Evolutionary conservation across 495 filamentous ascomycete species (phyloP).

Genomic region (Viridothelium virens): DNA sequence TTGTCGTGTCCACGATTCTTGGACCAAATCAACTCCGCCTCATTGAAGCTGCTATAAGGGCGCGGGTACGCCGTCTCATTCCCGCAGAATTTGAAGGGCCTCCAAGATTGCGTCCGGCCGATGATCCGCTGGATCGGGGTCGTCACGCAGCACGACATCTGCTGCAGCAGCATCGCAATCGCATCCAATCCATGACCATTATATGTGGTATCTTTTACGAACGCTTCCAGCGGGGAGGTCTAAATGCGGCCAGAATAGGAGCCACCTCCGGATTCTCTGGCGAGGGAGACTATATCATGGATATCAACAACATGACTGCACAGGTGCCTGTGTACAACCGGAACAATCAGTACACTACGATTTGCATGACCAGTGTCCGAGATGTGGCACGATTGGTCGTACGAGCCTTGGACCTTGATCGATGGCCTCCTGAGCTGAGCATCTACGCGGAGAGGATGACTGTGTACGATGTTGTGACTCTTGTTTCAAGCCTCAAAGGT

Average conservation of each 20-base stretch:
- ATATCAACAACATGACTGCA: conserved; percentile 49
- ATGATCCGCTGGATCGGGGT: conserved; percentile 48
- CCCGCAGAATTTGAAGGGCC: conserved; percentile 69
- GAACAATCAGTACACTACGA: conserved; percentile 41
- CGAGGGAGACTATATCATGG: conserved; percentile 57
- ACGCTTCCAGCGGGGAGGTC: conserved; percentile 57
- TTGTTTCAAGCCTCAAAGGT: conserved; percentile 29
- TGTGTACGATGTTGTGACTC: conserved; percentile 27
- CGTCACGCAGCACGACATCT: conserved; percentile 47
- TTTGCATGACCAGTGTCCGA: conserved; percentile 59
- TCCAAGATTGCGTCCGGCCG: conserved; percentile 36
- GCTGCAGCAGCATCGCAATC: conserved; percentile 46
- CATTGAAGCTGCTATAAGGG: conserved; percentile 60
- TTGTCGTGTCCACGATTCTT: conserved; percentile 66
- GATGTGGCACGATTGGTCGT: conserved; percentile 63
- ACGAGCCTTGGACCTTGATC: conserved; percentile 49
- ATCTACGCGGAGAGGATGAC: conserved; percentile 55
- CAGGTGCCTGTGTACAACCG: conserved; percentile 48
- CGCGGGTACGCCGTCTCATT: conserved; percentile 58
- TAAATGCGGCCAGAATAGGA: conserved; percentile 50
- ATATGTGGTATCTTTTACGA: conserved; percentile 72
- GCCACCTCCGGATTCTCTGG: conserved; percentile 39
- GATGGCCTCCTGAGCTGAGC: conserved; percentile 59
- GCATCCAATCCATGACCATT: conserved; percentile 58
- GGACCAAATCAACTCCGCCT: conserved; percentile 58